Evolutionary conservation across 192 early-diverging fungal genomes (phyloP), one percentile per base, ranked within the genome.

Genomic region (Rhizophagus sp.): DNA sequence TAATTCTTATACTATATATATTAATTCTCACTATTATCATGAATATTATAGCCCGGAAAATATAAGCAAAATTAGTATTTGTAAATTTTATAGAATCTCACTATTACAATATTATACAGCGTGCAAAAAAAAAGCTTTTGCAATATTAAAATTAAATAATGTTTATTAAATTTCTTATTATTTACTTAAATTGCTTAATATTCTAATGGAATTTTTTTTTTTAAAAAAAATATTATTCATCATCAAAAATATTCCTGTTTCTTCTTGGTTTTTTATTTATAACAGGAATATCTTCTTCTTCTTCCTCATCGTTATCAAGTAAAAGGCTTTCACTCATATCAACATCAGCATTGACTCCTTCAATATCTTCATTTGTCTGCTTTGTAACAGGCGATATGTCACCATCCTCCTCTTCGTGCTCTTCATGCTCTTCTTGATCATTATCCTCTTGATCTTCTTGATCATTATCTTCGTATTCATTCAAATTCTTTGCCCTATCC

Each of bases 211-310:
- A 47, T 2, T 47, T 12, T 24, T n/a, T 25, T n/a, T 12, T n/a
- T 36, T 4, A 36, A 64, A 27, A 30, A 30, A 30, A 30, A 30
- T 44, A 3, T n/a, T 44, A 17, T n/a, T 70, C 36, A 11, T 70
- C 68, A 22, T 70, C 39, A 5, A 70, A 9, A 39, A 70, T 36
- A 2, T n/a, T 70, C 22, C 68, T 70, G 41, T 70, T 70, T 8
- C 68, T 70, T 39, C 19, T 70, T 70, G 30, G 33, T 24, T 13
- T 13, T n/a, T 70, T 70, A 17, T 11, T 22, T 5, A 70, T 22
- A 22, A 70, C 36, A 36, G 68, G 68, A 36, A 68, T 68, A 36
- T 69, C 67, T 22, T 69, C 67, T 44, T 69, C 67, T 44, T 69
- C 66, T 3, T 68, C 67, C 3, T 66, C 64, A 15, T 66, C 64